phyloP scores from a whole-genome alignment of 441 rosid genomes.

The Macaranga tanarius region DNA sequence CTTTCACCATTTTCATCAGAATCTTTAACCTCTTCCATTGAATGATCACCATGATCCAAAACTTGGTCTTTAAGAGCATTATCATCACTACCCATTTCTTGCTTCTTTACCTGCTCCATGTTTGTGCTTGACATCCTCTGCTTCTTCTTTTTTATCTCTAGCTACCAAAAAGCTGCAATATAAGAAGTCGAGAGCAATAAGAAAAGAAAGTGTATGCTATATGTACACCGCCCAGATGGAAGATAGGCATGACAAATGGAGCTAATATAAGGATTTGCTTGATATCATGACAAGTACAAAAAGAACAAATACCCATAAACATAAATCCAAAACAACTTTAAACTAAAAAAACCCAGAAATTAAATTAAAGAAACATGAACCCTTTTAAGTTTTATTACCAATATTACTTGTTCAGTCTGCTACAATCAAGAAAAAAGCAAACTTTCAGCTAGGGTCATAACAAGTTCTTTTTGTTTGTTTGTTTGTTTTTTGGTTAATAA shows the following conservation, averaged over 20 bases:
- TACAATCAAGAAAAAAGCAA: too few species aligned
- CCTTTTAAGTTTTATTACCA: too few species aligned
- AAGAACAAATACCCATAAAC: too few species aligned
- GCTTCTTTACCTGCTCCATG: conserved; percentile 37
- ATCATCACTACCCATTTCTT: conserved; percentile 31
- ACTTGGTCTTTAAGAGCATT: conserved; percentile 15
- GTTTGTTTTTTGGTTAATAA: too few species aligned
- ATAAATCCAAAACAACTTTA: too few species aligned
- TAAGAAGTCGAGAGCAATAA: neutral
- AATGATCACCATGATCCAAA: conserved; percentile 23
- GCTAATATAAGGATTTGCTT: neutral
- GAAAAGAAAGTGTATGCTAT: neutral
- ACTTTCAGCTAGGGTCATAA: too few species aligned
- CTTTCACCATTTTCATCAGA: conserved; percentile 33
- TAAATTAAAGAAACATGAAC: too few species aligned
- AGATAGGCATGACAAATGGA: neutral
- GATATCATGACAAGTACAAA: too few species aligned
- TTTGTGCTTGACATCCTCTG: conserved; percentile 24
- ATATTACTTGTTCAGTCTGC: too few species aligned
- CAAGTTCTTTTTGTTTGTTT: too few species aligned
- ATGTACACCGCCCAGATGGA: neutral
- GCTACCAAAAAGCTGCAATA: neutral
- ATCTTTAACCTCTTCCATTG: conserved; percentile 23
- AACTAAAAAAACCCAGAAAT: too few species aligned
- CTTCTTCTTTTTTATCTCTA: neutral